phyloP scores from a whole-genome alignment of 139 green algal genomes.

The Tetradesmus lagerheimii region DNA sequence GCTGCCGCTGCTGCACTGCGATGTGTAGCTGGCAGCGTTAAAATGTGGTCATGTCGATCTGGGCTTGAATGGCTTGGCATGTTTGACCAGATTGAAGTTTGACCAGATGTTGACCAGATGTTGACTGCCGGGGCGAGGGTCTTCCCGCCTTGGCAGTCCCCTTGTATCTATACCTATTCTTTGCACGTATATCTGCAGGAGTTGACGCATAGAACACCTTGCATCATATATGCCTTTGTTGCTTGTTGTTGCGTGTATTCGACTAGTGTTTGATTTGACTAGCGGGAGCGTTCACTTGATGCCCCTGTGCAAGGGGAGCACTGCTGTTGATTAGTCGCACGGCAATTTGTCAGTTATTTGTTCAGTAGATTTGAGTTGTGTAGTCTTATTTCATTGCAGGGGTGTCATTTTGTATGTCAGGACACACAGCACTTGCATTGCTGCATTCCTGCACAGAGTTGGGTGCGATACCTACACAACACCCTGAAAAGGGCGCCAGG shows the following conservation, averaged over 20 bases:
- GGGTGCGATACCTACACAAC: not conserved
- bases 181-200: not conserved
- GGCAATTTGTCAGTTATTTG: not conserved
- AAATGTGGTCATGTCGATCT: not conserved
- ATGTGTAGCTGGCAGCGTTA: not conserved
- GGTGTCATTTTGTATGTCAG: not conserved
- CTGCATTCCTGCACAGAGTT: not conserved
- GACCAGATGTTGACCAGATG: not conserved
- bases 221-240: constrained; percentile 3
- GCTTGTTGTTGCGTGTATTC: not conserved
- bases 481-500: not conserved
- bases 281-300: not conserved
- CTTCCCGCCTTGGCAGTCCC: not conserved
- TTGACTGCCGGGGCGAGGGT: not conserved
- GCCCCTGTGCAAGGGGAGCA: constrained; percentile 37
- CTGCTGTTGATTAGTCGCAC: not conserved
- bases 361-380: not conserved
- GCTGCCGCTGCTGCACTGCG: not conserved
- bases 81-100: too few species aligned
- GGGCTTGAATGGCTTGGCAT: not conserved
- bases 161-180: constrained; percentile 21
- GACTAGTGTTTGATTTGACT: not conserved
- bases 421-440: not conserved
- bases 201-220: constrained; percentile 1
- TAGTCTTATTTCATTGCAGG: constrained; percentile 1